Percentiles rank a stretch among this genome's conserved stretches.
phyloP scores from a whole-genome alignment of 495 filamentous ascomycete species.

The Podospora sp. region DNA sequence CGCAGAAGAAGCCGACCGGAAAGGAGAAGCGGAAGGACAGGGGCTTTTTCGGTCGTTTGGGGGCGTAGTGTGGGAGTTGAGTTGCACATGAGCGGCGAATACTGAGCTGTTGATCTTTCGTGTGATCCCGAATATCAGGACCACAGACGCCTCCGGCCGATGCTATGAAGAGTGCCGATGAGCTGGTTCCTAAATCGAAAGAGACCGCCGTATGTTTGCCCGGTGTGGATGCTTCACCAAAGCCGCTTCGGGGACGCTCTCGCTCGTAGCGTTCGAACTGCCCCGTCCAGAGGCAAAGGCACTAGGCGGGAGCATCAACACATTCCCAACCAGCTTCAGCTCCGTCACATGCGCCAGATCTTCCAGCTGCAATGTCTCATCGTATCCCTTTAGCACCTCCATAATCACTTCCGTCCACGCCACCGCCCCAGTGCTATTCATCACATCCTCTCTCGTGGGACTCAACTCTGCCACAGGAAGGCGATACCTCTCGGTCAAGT shows the following conservation, averaged over 20 bases:
- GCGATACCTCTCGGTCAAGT: conserved; percentile 30
- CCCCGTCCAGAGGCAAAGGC: conserved; percentile 33
- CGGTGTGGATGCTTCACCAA: conserved; percentile 31
- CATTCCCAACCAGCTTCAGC: conserved; percentile 32
- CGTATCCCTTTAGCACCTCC: conserved; percentile 26
- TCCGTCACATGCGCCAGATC: conserved; percentile 30
- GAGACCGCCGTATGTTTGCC: too few species aligned
- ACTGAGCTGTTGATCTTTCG: too few species aligned
- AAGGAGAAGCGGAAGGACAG: not conserved
- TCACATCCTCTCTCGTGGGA: conserved; percentile 30
- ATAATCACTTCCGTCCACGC: conserved; percentile 36
- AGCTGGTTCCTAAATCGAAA: too few species aligned
- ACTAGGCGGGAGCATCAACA: conserved; percentile 34
- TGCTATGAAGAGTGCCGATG: too few species aligned
- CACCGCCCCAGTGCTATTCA: conserved; percentile 35
- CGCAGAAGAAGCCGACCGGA: not conserved
- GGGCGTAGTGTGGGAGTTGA: not conserved
- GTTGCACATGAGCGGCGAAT: too few species aligned
- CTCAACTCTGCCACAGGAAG: conserved; percentile 35
- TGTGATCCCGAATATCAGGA: too few species aligned
- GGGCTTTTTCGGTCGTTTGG: conserved; percentile 8
- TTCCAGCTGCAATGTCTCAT: conserved; percentile 16
- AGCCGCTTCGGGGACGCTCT: conserved; percentile 22
- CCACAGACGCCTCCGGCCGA: too few species aligned
- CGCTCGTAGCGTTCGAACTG: conserved; percentile 30